Evolutionary conservation across 2,329 filamentous ascomycete species (phyloP), one percentile per base, ranked within the genome.

Genomic region (Corynespora cassiicola): DNA sequence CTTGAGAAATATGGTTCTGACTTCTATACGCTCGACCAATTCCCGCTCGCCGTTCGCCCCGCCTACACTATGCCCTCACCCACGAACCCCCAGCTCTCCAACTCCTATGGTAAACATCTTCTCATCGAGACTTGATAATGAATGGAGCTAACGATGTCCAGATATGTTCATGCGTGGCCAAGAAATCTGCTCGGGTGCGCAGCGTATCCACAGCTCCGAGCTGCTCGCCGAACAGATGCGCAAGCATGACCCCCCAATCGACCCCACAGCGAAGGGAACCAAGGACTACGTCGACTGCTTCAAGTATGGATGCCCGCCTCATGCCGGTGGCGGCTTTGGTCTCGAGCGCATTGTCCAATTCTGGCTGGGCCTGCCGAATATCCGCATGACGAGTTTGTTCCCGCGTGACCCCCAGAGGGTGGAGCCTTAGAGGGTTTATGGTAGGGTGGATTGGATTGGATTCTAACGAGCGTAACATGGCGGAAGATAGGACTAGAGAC

Each of bases 1-100:
- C 86, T 88, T 40, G 80, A 88, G 58, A 96, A 96, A 74, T 96
- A 87, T 79, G 82, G 87, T 65, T 94, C 90, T 44, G 94, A 99
- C 74, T 97, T 97, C 75, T 97, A 96, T 75, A 86, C 95, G 15
- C 81, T 99, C 47, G 92, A 97, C 77, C 94, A 97, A 73, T 99
- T 96, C 78, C 94, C 94, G 28, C 84, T 94, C 69, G 77, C 78
- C 23, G 88, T 94, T 14, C 83, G 94, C 19, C 92, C 92, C 5
- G 96, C 96, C 72, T 97, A 96, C 72, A 90, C 92, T 46, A 89
- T 92, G 75, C 84, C 88, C 36, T 87, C 65, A 21, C 68, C 72
- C 24, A 24, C 49, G 23, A 62, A 71, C 52, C 58, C 71, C 6
- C 54, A 76, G 69, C 74, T 74, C 55, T 73, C 77, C 27, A 84